Percentiles rank a stretch among this genome's conserved stretches.
phyloP scores from a whole-genome alignment of 306 rosid species.

The Citrullus colocynthis region DNA sequence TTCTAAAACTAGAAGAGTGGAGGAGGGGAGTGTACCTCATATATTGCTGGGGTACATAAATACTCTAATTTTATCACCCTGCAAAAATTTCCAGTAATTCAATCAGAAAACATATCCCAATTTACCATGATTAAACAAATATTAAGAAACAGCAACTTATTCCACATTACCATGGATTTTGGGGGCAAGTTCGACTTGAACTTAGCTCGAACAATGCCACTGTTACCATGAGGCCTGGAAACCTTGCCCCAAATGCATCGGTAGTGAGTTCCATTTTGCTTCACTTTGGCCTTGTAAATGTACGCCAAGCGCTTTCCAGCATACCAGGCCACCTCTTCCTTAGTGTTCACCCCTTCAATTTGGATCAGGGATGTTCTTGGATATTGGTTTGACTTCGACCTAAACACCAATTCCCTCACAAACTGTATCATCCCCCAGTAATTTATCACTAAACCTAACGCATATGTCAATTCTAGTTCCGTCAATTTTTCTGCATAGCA shows the following conservation, averaged over 20 bases:
- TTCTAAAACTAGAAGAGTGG: not conserved
- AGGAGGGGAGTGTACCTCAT: slow-evolving; percentile 26
- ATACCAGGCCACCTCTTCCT: slow-evolving; percentile 75
- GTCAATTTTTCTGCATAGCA: not conserved
- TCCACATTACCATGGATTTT: slow-evolving; percentile 50
- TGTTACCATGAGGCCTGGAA: slow-evolving; percentile 71
- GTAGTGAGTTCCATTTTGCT: slow-evolving; percentile 59
- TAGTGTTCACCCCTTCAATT: slow-evolving; percentile 68
- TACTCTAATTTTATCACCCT: slow-evolving; percentile 70
- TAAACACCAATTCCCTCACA: not conserved
- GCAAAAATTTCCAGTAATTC: not conserved
- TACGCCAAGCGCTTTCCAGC: slow-evolving; percentile 67
- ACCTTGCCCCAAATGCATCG: slow-evolving; percentile 89
- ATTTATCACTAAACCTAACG: not conserved
- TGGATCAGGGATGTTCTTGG: slow-evolving; percentile 60
- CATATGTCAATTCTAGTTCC: not conserved
- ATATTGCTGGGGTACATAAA: slow-evolving; percentile 80
- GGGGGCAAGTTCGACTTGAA: slow-evolving; percentile 81
- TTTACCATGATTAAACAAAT: not conserved
- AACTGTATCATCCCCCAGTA: not conserved
- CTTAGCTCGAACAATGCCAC: slow-evolving; percentile 68
- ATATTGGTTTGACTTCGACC: slow-evolving; percentile 78
- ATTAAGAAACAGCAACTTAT: not conserved
- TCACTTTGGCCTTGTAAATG: slow-evolving; percentile 71
- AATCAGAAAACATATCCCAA: not conserved